phyloP scores from a whole-genome alignment of 768 basidiomycete species.

The Russula emetica region DNA sequence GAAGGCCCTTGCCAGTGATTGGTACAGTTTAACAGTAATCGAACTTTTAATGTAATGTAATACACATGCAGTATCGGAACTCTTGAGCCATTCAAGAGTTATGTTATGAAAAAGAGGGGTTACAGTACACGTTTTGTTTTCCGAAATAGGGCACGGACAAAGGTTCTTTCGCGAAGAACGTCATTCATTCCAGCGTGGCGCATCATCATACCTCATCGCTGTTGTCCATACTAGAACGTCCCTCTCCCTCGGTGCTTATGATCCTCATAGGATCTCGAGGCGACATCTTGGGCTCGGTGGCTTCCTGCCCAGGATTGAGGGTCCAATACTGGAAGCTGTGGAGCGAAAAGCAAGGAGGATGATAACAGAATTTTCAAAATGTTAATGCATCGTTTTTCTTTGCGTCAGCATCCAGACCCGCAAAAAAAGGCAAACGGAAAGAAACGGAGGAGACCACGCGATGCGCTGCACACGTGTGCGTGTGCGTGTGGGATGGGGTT shows the following conservation, averaged over 20 bases:
- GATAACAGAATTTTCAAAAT: background rate
- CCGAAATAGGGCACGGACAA: background rate
- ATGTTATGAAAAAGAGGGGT: too few relatives aligned
- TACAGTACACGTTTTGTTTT: background rate
- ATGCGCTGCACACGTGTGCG: too few relatives aligned
- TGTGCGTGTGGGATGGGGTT: background rate
- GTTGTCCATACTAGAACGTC: background rate
- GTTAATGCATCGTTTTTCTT: background rate
- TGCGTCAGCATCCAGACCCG: constrained; percentile 12
- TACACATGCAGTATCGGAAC: too few relatives aligned
- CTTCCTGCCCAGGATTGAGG: constrained; percentile 48
- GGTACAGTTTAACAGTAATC: too few relatives aligned
- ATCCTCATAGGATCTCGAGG: constrained; percentile 38
- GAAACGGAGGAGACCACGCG: background rate
- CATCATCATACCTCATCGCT: background rate
- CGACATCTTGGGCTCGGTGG: constrained; percentile 41
- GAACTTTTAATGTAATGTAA: too few relatives aligned
- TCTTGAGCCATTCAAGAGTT: too few relatives aligned
- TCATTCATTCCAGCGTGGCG: constrained; percentile 11
- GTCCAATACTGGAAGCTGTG: constrained; percentile 49
- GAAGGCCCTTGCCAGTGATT: too few relatives aligned
- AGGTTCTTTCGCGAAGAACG: background rate
- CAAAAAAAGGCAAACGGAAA: background rate
- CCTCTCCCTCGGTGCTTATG: constrained; percentile 11
- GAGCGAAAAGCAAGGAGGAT: background rate